Base-by-base conservation (phyloP, 2,329 filamentous ascomycete genomes). In the Acarospora socialis region DNA sequence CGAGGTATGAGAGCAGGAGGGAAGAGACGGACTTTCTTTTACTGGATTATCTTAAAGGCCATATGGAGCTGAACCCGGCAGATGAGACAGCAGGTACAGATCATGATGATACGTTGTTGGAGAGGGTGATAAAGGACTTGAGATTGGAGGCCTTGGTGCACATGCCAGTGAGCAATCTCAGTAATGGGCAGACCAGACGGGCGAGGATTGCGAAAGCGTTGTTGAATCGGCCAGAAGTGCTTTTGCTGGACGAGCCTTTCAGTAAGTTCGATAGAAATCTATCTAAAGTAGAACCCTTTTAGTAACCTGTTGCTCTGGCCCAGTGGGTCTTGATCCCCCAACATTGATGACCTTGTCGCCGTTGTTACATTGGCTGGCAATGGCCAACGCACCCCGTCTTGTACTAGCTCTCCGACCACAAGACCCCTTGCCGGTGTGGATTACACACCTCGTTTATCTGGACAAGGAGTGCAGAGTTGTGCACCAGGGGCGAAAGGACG, bases 181-280 rank as follows among this genome's bases (percentile, higher is more conserved):
- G 84, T 51, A 94, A 95, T 54, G 90, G 90, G 0, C 90, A 98
- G 56, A 87, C 81, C 5, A 66, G 87, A 41, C 65, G 90, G 33
- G 81, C 87, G 5, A 73, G 82, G 39, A 93, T 98, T 43, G 90
- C 84, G 2, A 81, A 83, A 45, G 84, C 86, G 0, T 57, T 98
- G 30, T 63, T 95, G 36, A 73, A 65, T 5, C 68, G 68, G 32
- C 90, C 90, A 0, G 80, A 92, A 53, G 67, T 93, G 7, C 51
- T 98, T 38, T 63, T 95, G 32, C 63, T 93, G 2, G 90, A 98
- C 55, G 87, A 93, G 46, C 87, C 90, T 1, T 94, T 94, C 49
- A 92, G 65, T 70, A 50, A 48, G 61, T 42, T 21, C 42, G 22
- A 9, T 13, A 27, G 4, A 28, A 10, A 28, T 23, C 15, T 24